Percentiles rank a stretch among this genome's conserved stretches.
phyloP scores from a whole-genome alignment of 768 basidiomycete species.

The Naematelia aurantialba region DNA sequence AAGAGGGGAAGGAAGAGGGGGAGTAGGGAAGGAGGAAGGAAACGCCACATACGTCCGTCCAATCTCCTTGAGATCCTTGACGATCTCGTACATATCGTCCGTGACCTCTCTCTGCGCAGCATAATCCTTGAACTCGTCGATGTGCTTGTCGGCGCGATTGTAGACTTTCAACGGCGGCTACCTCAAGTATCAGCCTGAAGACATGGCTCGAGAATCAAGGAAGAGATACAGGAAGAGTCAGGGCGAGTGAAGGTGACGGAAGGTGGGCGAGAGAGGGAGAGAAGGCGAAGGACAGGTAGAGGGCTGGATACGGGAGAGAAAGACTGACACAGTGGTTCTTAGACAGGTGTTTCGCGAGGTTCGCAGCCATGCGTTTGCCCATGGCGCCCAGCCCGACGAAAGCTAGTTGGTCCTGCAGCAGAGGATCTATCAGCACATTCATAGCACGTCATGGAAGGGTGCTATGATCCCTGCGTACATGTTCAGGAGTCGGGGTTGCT shows the following conservation, averaged over 20 bases:
- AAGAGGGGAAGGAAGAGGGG: background rate
- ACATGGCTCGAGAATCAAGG: background rate
- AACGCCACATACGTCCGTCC: conserved; percentile 53
- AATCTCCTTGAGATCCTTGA: conserved; percentile 60
- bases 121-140: conserved; percentile 57
- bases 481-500: background rate
- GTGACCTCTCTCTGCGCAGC: conserved; percentile 61
- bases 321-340: conserved; percentile 10
- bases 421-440: conserved; percentile 1
- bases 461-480: no score
- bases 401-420: conserved; percentile 53
- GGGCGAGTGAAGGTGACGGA: no score
- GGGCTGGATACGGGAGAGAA: background rate
- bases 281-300: no score
- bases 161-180: conserved; percentile 64
- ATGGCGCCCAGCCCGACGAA: conserved; percentile 57
- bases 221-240: background rate
- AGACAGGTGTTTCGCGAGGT: conserved; percentile 60
- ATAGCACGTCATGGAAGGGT: no score
- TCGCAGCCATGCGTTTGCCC: conserved; percentile 73
- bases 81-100: conserved; percentile 58
- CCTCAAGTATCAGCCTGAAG: conserved; percentile 38
- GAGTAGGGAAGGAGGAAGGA: background rate
- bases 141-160: conserved; percentile 60
- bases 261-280: no score